These are phyloP conservation scores for Hanseniaspora guilliermondii DNA, from an alignment of 805 yeast genomes.

Conservation along the genomic window DNA sequence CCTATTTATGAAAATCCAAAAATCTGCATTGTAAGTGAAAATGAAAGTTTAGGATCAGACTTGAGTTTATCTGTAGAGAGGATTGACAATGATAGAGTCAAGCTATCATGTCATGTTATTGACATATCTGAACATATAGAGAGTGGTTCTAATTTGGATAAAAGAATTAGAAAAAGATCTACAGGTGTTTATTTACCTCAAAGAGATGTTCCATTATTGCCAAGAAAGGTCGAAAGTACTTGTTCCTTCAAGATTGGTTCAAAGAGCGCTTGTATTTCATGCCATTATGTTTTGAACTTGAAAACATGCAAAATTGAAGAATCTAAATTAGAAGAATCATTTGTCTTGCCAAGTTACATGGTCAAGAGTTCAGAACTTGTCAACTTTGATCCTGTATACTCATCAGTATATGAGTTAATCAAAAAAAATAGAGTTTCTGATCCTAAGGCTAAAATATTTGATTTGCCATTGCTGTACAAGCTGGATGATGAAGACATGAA, in stretches of 20 bases:
- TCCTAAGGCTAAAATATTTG: slow-evolving; percentile 19
- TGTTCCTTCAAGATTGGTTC: slow-evolving; percentile 51
- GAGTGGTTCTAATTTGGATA: slow-evolving; percentile 66
- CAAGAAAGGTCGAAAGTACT: slow-evolving; percentile 47
- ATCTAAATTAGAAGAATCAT: slow-evolving; percentile 63
- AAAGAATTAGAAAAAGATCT: slow-evolving; percentile 81
- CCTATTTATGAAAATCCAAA: slow-evolving; percentile 47
- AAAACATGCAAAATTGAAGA: slow-evolving; percentile 58
- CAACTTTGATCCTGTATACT: neutral
- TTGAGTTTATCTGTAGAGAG: slow-evolving; percentile 73
- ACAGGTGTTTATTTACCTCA: slow-evolving; percentile 83
- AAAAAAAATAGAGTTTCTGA: neutral
- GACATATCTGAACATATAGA: slow-evolving; percentile 65
- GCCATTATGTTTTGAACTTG: slow-evolving; percentile 69
- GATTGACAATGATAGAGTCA: slow-evolving; percentile 35
- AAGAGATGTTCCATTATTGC: slow-evolving; percentile 51
- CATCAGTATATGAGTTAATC: neutral
- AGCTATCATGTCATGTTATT: slow-evolving; percentile 73
- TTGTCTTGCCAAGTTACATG: slow-evolving; percentile 45
- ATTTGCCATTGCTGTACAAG: slow-evolving; percentile 59
- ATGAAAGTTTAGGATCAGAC: slow-evolving; percentile 46
- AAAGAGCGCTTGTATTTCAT: slow-evolving; percentile 56
- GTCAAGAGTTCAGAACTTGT: slow-evolving; percentile 17
- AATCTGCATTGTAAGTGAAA: slow-evolving; percentile 48
- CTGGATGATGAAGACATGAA: slow-evolving; percentile 71